phyloP scores from a whole-genome alignment of 139 green algal species.

The Tetradesmus lagerheimii region DNA sequence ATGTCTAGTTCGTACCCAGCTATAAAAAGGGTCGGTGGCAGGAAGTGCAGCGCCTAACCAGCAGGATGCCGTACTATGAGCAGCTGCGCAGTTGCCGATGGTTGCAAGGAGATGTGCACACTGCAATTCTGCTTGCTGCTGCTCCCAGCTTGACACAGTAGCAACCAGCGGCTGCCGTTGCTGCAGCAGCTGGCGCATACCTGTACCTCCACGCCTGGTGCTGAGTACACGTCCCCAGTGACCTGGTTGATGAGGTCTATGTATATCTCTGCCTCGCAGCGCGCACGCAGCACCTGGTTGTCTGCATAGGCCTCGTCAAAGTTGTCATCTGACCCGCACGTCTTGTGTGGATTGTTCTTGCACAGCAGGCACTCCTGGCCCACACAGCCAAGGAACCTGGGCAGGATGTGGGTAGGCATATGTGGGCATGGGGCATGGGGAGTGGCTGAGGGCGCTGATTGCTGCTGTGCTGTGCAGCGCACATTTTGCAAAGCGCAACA shows the following conservation, averaged over 20 bases:
- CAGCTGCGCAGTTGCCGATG: too few relatives aligned
- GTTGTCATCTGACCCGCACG: conserved; percentile 54
- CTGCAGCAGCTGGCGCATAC: neutral
- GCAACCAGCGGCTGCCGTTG: neutral
- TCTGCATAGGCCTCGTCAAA: conserved; percentile 67
- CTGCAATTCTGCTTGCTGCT: too few relatives aligned
- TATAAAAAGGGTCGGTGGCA: too few relatives aligned
- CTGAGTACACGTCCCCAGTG: conserved; percentile 45
- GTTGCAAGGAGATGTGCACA: too few relatives aligned
- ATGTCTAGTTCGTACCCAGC: too few relatives aligned
- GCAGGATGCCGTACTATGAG: too few relatives aligned
- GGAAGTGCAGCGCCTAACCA: too few relatives aligned
- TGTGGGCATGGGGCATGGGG: neutral
- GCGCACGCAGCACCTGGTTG: conserved; percentile 59
- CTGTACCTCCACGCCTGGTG: conserved; percentile 60
- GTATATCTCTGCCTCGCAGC: conserved; percentile 65
- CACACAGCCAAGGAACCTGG: conserved; percentile 58
- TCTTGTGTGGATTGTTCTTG: conserved; percentile 71
- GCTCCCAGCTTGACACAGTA: too few relatives aligned
- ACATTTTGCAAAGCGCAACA: too few relatives aligned
- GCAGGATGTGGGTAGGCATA: neutral
- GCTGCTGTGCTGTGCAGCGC: too few relatives aligned
- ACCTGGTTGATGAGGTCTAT: conserved; percentile 57
- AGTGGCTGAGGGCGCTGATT: too few relatives aligned
- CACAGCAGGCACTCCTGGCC: conserved; percentile 61